A percentile compares a stretch with the other conserved stretches of the same genome.
Conservation (phyloP, 2,329 filamentous ascomycete genomes). For the Cordyceps javanica region DNA sequence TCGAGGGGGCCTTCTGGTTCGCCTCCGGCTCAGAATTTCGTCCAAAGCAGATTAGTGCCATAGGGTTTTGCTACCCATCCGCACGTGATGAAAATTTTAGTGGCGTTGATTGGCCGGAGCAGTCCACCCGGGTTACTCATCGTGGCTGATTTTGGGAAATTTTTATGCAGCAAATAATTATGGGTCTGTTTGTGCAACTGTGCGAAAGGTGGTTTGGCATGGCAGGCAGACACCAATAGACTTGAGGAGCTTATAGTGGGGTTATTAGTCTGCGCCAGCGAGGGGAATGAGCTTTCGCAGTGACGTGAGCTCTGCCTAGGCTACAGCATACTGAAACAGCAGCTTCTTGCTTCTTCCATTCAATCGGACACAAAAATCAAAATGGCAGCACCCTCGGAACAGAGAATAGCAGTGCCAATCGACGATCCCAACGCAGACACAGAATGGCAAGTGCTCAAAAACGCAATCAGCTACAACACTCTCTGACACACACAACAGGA, state of each 20-base stretch:
- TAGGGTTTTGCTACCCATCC: conserved; percentile 32
- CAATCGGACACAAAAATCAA: conserved; percentile 4
- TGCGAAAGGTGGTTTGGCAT: not conserved
- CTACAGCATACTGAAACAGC: conserved; percentile 2
- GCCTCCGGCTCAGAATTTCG: conserved; percentile 33
- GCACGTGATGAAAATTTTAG: conserved; percentile 28
- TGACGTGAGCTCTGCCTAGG: conserved; percentile 9
- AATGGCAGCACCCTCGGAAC: conserved; percentile 58
- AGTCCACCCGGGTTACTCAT: conserved; percentile 8
- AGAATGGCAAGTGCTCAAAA: conserved; percentile 65
- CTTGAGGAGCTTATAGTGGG: not conserved
- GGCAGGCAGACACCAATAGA: not conserved
- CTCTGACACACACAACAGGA: conserved; percentile 50
- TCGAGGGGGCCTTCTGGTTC: conserved; percentile 28
- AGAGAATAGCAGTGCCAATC: conserved; percentile 72
- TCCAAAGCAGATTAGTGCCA: conserved; percentile 29
- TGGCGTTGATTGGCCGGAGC: conserved; percentile 17
- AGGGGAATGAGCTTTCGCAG: conserved; percentile 2
- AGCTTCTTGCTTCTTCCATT: not conserved
- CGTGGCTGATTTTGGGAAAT: conserved; percentile 12
- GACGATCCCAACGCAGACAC: conserved; percentile 96
- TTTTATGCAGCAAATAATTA: conserved; percentile 8
- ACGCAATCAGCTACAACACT: not conserved
- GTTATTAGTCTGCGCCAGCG: not conserved
- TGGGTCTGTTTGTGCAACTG: conserved; percentile 13